phyloP scores from a whole-genome alignment of 1,139 yeast genomes.

The Yamadazyma buinensis region DNA sequence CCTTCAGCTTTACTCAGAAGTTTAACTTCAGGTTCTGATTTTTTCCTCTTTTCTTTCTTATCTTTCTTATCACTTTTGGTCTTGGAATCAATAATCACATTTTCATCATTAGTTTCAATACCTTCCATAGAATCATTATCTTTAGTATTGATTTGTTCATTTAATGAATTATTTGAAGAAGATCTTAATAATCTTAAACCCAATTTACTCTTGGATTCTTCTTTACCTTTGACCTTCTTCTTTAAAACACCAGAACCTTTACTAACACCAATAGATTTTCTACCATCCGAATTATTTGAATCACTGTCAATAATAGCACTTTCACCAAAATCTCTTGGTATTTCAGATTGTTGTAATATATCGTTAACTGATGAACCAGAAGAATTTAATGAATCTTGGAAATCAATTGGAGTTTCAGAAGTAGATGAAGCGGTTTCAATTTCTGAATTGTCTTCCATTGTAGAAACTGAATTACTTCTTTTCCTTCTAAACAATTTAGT shows the following conservation, averaged over 20 bases:
- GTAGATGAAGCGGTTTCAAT: not conserved
- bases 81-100: slow-evolving; percentile 2
- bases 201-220: slow-evolving; percentile 13
- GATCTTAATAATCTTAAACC: slow-evolving; percentile 13
- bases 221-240: slow-evolving; percentile 18
- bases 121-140: slow-evolving; percentile 6
- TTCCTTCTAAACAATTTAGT: slow-evolving; percentile 44
- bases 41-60: slow-evolving; percentile 3
- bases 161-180: slow-evolving; percentile 10
- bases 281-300: slow-evolving; percentile 23
- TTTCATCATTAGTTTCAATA: slow-evolving; percentile 3
- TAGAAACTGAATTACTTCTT: slow-evolving; percentile 18
- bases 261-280: slow-evolving; percentile 4
- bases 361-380: not conserved
- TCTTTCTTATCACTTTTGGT: slow-evolving; percentile 6
- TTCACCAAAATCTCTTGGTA: slow-evolving; percentile 11
- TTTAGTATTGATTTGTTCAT: slow-evolving; percentile 6
- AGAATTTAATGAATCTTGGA: not conserved
- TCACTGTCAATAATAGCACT: slow-evolving; percentile 29
- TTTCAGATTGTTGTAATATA: not conserved
- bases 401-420: not conserved
- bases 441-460: slow-evolving; percentile 2
- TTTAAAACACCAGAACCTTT: slow-evolving; percentile 20
- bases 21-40: slow-evolving; percentile 2
- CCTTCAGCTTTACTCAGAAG: not conserved